A percentile compares a stretch with the other conserved stretches of the same genome.
These are phyloP conservation scores for Cairneyella variabilis DNA, from an alignment of 495 filamentous ascomycete genomes.

Conservation along the genomic window DNA sequence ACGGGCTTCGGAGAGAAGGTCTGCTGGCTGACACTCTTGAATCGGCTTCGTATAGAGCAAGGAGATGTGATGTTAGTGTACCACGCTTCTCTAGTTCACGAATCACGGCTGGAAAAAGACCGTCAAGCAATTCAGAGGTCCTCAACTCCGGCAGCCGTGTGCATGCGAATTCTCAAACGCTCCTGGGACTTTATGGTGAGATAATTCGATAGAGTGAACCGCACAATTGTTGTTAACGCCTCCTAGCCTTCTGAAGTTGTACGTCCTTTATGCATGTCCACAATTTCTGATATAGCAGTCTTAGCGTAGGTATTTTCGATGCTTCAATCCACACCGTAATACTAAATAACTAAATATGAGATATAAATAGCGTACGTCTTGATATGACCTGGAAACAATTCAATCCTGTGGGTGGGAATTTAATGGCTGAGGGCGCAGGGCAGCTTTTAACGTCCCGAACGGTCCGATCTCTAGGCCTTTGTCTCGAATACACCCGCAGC, in stretches of 20 bases:
- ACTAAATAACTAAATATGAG: no score
- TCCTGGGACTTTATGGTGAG: slow-evolving; percentile 2
- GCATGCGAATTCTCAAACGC: background rate
- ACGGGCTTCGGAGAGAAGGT: background rate
- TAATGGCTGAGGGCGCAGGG: slow-evolving; percentile 1
- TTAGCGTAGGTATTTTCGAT: background rate
- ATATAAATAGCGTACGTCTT: background rate
- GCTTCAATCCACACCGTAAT: background rate
- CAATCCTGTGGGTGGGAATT: background rate
- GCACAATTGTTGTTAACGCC: background rate
- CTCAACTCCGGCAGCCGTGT: background rate
- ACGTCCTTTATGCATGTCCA: background rate
- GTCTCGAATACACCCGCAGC: background rate
- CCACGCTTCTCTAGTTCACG: background rate
- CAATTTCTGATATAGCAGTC: background rate
- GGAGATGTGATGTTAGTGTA: background rate
- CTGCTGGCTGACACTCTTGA: background rate
- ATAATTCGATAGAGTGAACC: no score
- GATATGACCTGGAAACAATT: slow-evolving; percentile 5
- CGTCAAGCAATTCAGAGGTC: background rate
- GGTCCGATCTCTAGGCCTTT: background rate
- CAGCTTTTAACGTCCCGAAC: slow-evolving; percentile 4
- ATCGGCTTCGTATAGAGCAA: background rate
- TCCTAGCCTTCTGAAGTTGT: background rate
- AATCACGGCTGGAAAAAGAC: background rate